phyloP scores from a whole-genome alignment of 495 filamentous ascomycete species.

The Cercophora scortea region DNA sequence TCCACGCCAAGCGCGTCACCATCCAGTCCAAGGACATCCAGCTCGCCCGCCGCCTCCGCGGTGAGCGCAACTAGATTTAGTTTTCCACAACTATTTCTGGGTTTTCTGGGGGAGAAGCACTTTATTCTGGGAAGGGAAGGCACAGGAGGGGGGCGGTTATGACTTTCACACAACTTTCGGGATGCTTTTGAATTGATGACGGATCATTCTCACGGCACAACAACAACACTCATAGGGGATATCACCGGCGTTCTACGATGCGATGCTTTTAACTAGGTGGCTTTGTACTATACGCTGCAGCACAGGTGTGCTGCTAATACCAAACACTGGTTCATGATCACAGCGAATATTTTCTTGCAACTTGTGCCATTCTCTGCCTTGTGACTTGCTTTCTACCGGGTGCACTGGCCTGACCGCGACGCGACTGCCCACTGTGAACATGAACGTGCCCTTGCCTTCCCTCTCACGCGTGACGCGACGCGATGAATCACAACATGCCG shows the following conservation, averaged over 20 bases:
- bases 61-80: conserved; percentile 63
- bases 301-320: conserved; percentile 9
- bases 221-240: conserved; percentile 12
- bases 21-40: conserved; percentile 96
- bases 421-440: too few relatives aligned
- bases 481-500: too few relatives aligned
- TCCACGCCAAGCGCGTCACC: conserved; percentile 99
- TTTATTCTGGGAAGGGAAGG: conserved; percentile 15
- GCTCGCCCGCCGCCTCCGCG: conserved; percentile 92
- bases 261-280: conserved; percentile 21
- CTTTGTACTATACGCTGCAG: conserved; percentile 28
- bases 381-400: too few relatives aligned
- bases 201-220: conserved; percentile 14
- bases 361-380: too few relatives aligned
- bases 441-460: too few relatives aligned
- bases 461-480: too few relatives aligned
- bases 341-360: too few relatives aligned
- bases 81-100: conserved; percentile 4
- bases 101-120: conserved; percentile 4
- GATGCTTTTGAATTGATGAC: conserved; percentile 18
- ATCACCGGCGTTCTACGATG: conserved; percentile 33
- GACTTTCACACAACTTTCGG: conserved; percentile 22
- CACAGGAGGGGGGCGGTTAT: conserved; percentile 24
- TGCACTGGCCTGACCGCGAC: too few relatives aligned
- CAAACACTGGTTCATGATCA: conserved; percentile 3